phyloP scores from a whole-genome alignment of 129 eudicot genomes.

The Kitagawia praeruptora region DNA sequence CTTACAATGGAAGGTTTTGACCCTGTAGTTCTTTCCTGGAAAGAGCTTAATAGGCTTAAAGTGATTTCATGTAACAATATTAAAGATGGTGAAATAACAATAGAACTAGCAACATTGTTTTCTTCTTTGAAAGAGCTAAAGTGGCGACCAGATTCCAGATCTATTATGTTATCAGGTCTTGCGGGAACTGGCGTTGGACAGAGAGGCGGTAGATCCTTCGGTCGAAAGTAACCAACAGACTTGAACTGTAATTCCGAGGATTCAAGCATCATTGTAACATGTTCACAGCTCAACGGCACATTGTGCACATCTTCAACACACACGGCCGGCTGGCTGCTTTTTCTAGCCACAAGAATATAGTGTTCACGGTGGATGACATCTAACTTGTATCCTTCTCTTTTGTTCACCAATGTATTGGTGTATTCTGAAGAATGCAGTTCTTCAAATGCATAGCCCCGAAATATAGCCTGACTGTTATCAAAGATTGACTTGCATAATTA shows the following conservation, averaged over 20 bases:
- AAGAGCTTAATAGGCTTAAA: conserved; percentile 67
- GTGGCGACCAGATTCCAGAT: conserved; percentile 89
- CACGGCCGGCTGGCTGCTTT: not conserved
- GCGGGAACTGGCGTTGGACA: conserved; percentile 85
- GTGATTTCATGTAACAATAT: conserved; percentile 83
- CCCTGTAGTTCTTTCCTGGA: conserved; percentile 67
- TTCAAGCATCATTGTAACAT: not conserved
- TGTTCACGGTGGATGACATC: not conserved
- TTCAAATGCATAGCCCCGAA: not conserved
- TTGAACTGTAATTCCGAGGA: conserved; percentile 2
- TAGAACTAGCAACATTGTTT: conserved; percentile 69
- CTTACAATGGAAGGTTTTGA: conserved; percentile 80
- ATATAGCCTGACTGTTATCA: not conserved
- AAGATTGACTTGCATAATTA: not conserved
- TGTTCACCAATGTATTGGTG: too few species aligned
- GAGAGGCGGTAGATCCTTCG: conserved; percentile 77
- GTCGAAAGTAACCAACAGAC: conserved; percentile 28
- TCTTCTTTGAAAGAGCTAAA: conserved; percentile 74
- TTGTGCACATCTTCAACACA: not conserved
- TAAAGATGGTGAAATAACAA: conserved; percentile 69
- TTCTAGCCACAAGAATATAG: not conserved
- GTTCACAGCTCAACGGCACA: not conserved
- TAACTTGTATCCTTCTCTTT: not conserved
- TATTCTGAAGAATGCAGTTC: not conserved
- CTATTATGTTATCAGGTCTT: conserved; percentile 70